phyloP scores from a whole-genome alignment of 306 rosid species.

The Cucumis melo region DNA sequence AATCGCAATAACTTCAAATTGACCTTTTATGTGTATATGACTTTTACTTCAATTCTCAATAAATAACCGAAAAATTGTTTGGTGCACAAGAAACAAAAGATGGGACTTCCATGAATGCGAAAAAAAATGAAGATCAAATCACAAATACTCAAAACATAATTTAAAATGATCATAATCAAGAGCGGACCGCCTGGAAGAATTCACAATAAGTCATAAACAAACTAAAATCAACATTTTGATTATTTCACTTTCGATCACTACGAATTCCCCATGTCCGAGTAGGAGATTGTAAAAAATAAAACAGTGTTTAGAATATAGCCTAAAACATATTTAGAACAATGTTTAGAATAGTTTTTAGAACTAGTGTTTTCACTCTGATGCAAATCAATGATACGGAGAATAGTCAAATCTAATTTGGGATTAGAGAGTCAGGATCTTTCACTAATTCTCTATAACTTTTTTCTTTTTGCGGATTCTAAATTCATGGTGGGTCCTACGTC shows the following conservation, averaged over 20 bases:
- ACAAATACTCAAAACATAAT: background rate
- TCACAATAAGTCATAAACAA: background rate
- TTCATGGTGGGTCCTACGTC: background rate
- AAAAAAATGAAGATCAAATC: background rate
- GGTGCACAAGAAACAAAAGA: background rate
- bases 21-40: background rate
- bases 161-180: background rate
- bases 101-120: background rate
- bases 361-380: too few relatives aligned
- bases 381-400: too few relatives aligned
- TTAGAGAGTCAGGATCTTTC: background rate
- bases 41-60: background rate
- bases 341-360: too few relatives aligned
- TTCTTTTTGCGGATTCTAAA: background rate
- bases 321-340: too few relatives aligned
- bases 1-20: background rate
- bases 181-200: background rate
- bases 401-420: too few relatives aligned
- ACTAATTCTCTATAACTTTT: background rate
- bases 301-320: too few relatives aligned
- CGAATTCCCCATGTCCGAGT: background rate
- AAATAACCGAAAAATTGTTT: background rate
- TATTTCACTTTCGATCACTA: background rate
- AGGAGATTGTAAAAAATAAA: background rate
- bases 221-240: background rate